Evolutionary conservation across 768 basidiomycete genomes (phyloP).

Genomic region (Dentipellis fragilis): DNA sequence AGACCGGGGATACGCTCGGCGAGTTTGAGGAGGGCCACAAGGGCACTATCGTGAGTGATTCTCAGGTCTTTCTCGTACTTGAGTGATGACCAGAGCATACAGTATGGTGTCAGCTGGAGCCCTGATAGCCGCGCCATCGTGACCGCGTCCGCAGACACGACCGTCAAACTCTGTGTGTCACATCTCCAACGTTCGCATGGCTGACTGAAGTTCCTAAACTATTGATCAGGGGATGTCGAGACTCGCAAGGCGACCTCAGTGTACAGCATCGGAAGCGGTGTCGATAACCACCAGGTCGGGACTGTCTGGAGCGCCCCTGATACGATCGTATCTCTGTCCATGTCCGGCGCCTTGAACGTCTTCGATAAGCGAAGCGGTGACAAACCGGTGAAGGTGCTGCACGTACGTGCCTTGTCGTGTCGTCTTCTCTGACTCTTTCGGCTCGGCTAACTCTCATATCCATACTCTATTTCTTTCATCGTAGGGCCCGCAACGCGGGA

Average conservation of each 20-base stretch:
- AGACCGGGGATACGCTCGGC: conserved; percentile 66
- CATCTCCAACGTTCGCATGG: neutral
- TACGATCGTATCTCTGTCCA: conserved; percentile 72
- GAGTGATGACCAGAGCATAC: neutral
- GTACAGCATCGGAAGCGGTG: conserved; percentile 67
- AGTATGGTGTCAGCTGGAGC: conserved; percentile 79
- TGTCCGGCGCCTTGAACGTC: conserved; percentile 73
- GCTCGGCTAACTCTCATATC: neutral
- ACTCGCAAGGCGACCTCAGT: conserved; percentile 53
- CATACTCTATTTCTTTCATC: neutral
- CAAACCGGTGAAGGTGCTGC: conserved; percentile 50
- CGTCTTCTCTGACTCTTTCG: neutral
- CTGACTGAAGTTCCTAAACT: neutral
- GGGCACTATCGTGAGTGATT: conserved; percentile 57
- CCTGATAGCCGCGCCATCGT: conserved; percentile 59
- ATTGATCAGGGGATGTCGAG: conserved; percentile 65
- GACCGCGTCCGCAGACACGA: conserved; percentile 82
- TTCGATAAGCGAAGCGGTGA: conserved; percentile 65
- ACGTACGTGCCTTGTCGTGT: conserved; percentile 30
- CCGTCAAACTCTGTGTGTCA: conserved; percentile 70
- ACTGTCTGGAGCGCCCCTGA: conserved; percentile 70
- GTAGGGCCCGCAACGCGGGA: conserved; percentile 73
- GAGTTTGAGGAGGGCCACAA: conserved; percentile 68
- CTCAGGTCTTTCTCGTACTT: neutral
- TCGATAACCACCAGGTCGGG: conserved; percentile 79